These are phyloP conservation scores for Periconia sp. DNA, from an alignment of 2,329 filamentous ascomycete species.

Conservation along the genomic window DNA sequence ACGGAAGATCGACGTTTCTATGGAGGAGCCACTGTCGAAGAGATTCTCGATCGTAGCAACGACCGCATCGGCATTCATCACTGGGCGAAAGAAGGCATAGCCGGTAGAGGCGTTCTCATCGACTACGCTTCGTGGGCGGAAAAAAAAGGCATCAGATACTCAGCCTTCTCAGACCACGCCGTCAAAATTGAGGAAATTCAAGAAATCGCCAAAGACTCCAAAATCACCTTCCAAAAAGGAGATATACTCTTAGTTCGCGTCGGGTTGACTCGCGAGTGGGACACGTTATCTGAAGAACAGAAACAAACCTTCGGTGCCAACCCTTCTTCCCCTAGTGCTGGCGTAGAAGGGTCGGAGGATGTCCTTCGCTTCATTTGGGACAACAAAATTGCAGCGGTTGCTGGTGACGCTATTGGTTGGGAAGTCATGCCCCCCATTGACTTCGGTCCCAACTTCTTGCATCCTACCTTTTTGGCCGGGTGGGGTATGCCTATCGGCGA, in stretches of 20 bases:
- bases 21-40: constrained; percentile 17
- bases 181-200: constrained; percentile 12
- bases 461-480: constrained; percentile 38
- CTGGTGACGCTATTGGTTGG: constrained; percentile 40
- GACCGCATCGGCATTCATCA: constrained; percentile 15
- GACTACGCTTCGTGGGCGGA: constrained; percentile 20
- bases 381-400: constrained; percentile 30
- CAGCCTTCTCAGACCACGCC: constrained; percentile 9
- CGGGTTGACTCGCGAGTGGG: constrained; percentile 18
- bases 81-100: constrained; percentile 22
- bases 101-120: constrained; percentile 19
- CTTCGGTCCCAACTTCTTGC: constrained; percentile 4
- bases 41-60: constrained; percentile 18
- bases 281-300: constrained; percentile 10
- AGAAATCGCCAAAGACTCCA: constrained; percentile 13
- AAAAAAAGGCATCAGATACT: constrained; percentile 15
- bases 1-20: constrained; percentile 19
- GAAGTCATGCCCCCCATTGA: constrained; percentile 36
- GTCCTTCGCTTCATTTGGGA: constrained; percentile 37
- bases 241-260: constrained; percentile 24
- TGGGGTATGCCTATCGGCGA: constrained; percentile 52
- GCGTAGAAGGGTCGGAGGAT: constrained; percentile 22
- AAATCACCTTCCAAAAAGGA: constrained; percentile 16
- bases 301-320: constrained; percentile 25
- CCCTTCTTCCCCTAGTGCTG: constrained; percentile 30